Base-by-base conservation (phyloP, 1,139 yeast genomes). In the Debaryomyces sp. region DNA sequence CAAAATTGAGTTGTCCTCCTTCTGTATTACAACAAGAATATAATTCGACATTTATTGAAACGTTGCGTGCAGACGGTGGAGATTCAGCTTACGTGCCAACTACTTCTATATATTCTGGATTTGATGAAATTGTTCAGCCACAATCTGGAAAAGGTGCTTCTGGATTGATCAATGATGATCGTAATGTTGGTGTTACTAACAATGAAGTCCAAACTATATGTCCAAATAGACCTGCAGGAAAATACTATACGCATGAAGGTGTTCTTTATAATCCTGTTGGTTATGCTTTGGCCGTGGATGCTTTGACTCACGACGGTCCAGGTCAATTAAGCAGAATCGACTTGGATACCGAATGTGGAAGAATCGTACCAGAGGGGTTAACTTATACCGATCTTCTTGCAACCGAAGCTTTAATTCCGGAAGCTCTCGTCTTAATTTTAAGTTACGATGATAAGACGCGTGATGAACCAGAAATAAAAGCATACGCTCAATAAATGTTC, bases 1-100 rank as follows among this genome's bases (percentile, higher is more conserved):
- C 35, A 8, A 21, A 23, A 9, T 23, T 44, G n/a, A 26, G 24
- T 18, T 27, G 43, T 9, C 38, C 45, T 15, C 47, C 47, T 37
- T 23, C 47, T 5, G 30, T 39, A 13, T 35, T 44, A 5, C 47
- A 44, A 15, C 43, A 44, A 44, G 27, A 24, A 6, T 44, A 39
- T 30, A 34, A 44, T n/a, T 38, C 47, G 2, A 39, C 44, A 5
- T 44, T 44, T n/a, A 39, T 44, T 27, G 7, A 38, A 18, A 17
- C 38, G 8, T 38, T 44, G 17, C 27, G 47, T 13, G 29, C 27
- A 1, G 13, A 44, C 21, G 47, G 47, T 22, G 47, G 47, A n/a
- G 43, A 32, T 22, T 37, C 47, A 3, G 43, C 47, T 6, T 38
- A 24, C n/a, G 47, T 44, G 13, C 47, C 47, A 10, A 38, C 47